phyloP scores from a whole-genome alignment of 1,284 basidiomycete genomes.

The Vanrija sp. region DNA sequence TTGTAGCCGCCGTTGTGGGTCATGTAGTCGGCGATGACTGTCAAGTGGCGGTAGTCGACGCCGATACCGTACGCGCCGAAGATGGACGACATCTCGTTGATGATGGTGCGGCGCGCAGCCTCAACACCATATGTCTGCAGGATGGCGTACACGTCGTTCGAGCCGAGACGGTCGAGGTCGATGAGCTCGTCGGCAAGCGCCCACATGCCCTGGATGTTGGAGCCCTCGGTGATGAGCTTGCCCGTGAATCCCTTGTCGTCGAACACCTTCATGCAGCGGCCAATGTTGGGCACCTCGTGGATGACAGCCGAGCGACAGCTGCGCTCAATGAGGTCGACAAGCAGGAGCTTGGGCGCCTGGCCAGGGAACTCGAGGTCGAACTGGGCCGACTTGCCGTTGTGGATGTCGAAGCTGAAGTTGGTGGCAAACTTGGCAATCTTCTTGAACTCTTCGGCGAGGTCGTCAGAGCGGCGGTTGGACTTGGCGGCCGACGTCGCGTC shows the following conservation, averaged over 20 bases:
- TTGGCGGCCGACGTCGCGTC: constrained; percentile 54
- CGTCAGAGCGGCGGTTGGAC: constrained; percentile 43
- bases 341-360: constrained; percentile 76
- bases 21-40: constrained; percentile 99
- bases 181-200: constrained; percentile 73
- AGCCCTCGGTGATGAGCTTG: constrained; percentile 62
- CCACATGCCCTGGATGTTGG: constrained; percentile 91
- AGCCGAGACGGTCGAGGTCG: constrained; percentile 78
- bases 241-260: constrained; percentile 49
- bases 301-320: constrained; percentile 77
- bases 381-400: constrained; percentile 60
- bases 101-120: constrained; percentile 88
- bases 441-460: constrained; percentile 54
- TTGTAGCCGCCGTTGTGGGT: constrained; percentile 96
- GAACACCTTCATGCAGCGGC: constrained; percentile 55
- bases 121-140: constrained; percentile 94
- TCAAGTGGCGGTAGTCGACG: constrained; percentile 90
- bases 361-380: constrained; percentile 68
- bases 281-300: constrained; percentile 81
- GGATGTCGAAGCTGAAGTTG: constrained; percentile 67
- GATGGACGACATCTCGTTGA: constrained; percentile 79
- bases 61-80: constrained; percentile 98
- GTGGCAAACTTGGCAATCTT: constrained; percentile 52
- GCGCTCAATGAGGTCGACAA: constrained; percentile 86
- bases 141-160: constrained; percentile 94